These are phyloP conservation scores for Fonsecaea erecta DNA, from an alignment of 2,329 filamentous ascomycete species.

Conservation along the genomic window DNA sequence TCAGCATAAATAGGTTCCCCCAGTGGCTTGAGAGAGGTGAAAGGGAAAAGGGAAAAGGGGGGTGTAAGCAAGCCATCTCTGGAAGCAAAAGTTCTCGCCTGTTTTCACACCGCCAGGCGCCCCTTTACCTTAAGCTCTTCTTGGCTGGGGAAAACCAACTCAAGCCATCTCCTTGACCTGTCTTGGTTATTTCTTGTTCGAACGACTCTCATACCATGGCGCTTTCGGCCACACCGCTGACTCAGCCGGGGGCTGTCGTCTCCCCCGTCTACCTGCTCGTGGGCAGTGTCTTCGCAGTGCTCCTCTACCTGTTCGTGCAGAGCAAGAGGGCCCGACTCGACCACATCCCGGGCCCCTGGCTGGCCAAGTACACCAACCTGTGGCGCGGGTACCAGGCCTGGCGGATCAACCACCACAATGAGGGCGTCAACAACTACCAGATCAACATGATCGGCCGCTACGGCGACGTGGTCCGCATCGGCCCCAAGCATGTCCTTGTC, in stretches of 20 bases:
- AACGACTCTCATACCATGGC: neutral
- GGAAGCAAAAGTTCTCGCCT: neutral
- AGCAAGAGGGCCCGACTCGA: constrained; percentile 12
- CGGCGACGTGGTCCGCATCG: constrained; percentile 11
- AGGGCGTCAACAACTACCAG: constrained; percentile 19
- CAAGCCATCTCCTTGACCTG: neutral
- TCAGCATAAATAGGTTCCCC: constrained; percentile 16
- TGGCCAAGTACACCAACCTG: constrained; percentile 13
- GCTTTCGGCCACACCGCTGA: constrained; percentile 6
- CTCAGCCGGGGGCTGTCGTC: neutral
- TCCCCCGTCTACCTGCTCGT: constrained; percentile 9
- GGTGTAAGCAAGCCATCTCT: neutral
- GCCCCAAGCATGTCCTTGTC: constrained; percentile 13
- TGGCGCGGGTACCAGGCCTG: constrained; percentile 16
- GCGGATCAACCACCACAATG: constrained; percentile 14
- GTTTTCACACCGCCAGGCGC: neutral
- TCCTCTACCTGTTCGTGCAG: constrained; percentile 2
- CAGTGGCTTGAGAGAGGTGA: constrained; percentile 5
- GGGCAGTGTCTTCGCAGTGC: neutral
- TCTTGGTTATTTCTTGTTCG: neutral
- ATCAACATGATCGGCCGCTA: constrained; percentile 15
- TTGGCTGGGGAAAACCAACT: neutral
- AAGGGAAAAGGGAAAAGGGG: neutral
- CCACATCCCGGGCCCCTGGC: constrained; percentile 8
- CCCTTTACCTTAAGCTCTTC: neutral